Conservation (phyloP, 176 grass and related monocot genomes). For the Saccharum officinarum region DNA sequence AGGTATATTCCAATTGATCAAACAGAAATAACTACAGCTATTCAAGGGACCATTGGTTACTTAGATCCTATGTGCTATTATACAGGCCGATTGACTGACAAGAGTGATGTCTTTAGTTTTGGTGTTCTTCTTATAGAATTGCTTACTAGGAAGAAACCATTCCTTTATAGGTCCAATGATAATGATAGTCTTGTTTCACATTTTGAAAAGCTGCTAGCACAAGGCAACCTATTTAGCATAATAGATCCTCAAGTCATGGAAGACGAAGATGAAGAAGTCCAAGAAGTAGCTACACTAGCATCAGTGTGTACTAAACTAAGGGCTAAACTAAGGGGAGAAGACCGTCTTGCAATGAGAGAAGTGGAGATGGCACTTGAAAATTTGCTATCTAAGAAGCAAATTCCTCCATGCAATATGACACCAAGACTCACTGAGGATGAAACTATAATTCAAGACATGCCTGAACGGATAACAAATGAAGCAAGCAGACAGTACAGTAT, state of each 20-base stretch:
- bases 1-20: conserved; percentile 43
- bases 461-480: too few relatives aligned
- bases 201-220: background rate
- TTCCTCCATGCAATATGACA: too few relatives aligned
- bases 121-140: conserved; percentile 12
- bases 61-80: conserved; percentile 59
- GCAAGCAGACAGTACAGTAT: too few relatives aligned
- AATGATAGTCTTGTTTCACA: background rate
- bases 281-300: conserved; percentile 24
- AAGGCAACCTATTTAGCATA: background rate
- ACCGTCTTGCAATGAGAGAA: background rate
- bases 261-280: background rate
- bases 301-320: conserved; percentile 16
- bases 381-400: too few relatives aligned
- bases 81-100: background rate
- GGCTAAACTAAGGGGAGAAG: conserved; percentile 33
- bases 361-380: too few relatives aligned
- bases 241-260: conserved; percentile 31
- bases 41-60: conserved; percentile 59
- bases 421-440: too few relatives aligned
- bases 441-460: too few relatives aligned
- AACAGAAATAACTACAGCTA: conserved; percentile 10
- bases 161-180: background rate
- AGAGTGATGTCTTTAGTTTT: conserved; percentile 13
- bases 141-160: conserved; percentile 3